Evolutionary conservation across 2,329 filamentous ascomycete species (phyloP), one percentile per base, ranked within the genome.

Genomic region (Claviceps africana): DNA sequence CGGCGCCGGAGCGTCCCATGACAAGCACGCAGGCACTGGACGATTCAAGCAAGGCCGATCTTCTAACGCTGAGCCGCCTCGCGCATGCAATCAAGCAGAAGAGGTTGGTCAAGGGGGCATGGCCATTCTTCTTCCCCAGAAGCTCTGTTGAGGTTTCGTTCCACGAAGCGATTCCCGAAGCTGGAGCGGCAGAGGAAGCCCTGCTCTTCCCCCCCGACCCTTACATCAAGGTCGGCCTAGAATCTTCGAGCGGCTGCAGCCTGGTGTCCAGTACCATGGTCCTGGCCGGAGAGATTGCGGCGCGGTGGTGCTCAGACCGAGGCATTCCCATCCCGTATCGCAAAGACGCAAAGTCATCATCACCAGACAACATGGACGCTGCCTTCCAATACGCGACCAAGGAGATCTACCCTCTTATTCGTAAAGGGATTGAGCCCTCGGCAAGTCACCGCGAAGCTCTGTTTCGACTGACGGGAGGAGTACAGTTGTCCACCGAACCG

Each of bases 311-410:
- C 59, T 61, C 70, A 47, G 71, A 73, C 22, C 75, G 81, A 48
- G 67, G 69, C 21, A 76, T 86, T 50, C 75, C 80, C 37, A 70
- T 81, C 30, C 78, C 81, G 8, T 85, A 77, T 64, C 77, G 76
- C 53, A 70, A 70, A 33, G 73, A 79, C 57, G 65, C 68, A 21
- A 71, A 69, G 43, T 70, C 22, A 28, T 70, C 22, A 28, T 28
- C 56, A 48, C 61, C 51, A 58, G 62, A 54, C 65, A 76, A 65
- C 56, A 61, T 47, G 30, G 63, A 64, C 1, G 58, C 60, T 15
- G 63, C 65, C 22, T 62, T 76, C 44, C 63, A 65, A 25, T 68
- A 65, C 47, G 65, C 64, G n/a, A 64, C 58, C 4, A 58, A 56
- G 35, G 59, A 66, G 45, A 56, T 71, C 13, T 70, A 69, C 35